Evolutionary conservation across 2,329 filamentous ascomycete genomes (phyloP), one percentile per base, ranked within the genome.

Genomic region (Aspergillus vadensis): DNA sequence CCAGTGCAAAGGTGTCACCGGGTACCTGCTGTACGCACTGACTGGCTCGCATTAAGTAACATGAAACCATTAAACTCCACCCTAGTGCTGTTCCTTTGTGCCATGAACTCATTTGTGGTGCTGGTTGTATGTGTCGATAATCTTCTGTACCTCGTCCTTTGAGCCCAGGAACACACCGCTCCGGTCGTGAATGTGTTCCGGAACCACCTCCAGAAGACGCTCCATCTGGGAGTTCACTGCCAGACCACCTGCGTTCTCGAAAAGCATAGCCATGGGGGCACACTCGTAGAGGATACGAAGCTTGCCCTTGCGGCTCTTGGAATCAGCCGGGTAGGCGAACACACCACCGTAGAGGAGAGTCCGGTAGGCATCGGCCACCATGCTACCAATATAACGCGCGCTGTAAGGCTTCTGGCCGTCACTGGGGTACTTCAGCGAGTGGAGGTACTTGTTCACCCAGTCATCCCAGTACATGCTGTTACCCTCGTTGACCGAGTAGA

Each of bases 401-500:
- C 91, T 96, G 81, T 99, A 98, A 41, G 95, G 95, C 82, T 97
- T 97, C 66, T 74, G 70, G 66, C 87, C 89, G 59, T 85, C 80
- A 58, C 79, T 83, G 5, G 92, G 91, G 75, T 85, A 86, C 83
- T 99, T 99, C 74, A 99, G 83, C 57, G 88, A 90, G 76, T 95
- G 85, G 80, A 97, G 92, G 83, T 97, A 99, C 69, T 87, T 82
- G 79, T 91, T 91, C 72, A 92, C 91, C 66, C 87, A 85, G 50
- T 96, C 90, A 65, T 93, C 88, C 95, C 95, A 99, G 86, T 97
- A 98, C 66, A 95, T 82, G 68, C 90, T 94, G 85, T 99, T 99
- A 68, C 95, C 95, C 85, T 99, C 95, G 81, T 99, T 99, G 80
- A 96, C 92, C 27, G 91, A 96, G 86, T 99, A 99, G 78, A 99